Evolutionary conservation across 73 alveolate genomes (phyloP), one percentile per base, ranked within the genome.

Genomic region (Breviolum minutum): DNA sequence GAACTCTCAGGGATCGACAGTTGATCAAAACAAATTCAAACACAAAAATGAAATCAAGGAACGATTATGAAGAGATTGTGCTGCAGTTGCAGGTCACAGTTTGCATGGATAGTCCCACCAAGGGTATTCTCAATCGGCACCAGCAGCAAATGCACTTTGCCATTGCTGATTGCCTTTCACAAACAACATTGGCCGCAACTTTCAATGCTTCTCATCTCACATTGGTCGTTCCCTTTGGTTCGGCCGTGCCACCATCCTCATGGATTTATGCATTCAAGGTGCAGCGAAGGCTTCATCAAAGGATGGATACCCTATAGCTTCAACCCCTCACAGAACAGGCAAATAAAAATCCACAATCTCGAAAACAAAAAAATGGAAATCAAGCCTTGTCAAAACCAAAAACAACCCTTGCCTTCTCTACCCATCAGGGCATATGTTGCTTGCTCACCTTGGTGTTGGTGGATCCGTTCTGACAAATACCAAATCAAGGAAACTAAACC

Each of bases 11-110:
- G n/a, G 26, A 11, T 40, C 54, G 54, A 40, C 54, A 40, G 54
- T 40, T 40, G 54, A 40, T 40, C 54, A 40, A 40, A 40, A 40
- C 54, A 40, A 40, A 40, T 40, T 40, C 54, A 40, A 40, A 68
- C 24, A 14, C n/a, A 22, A 40, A 40, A 40, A 40, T 40, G 5
- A 40, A 80, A 20, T 27, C 94, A 0, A 86, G 94, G 29, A n/a
- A 61, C 98, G 89, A 93, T 93, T n/a, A 93, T 93, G 92, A 93
- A 93, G 76, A 93, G 83, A 83, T 93, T 93, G 98, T 93, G 98
- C 88, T 77, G 98, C 74, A 93, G 54, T 29, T 93, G 98, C 92
- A 93, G 71, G n/a, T 93, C 98, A 69, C 91, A 93, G 82, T 93
- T 93, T 6, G 98, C 98, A 27, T 93, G 98, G 63, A 93, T 93